Percentiles rank a stretch among this genome's conserved stretches.
Evolutionary conservation across 164 flowering plant species (phyloP).

Genomic region (Vitis amurensis): DNA sequence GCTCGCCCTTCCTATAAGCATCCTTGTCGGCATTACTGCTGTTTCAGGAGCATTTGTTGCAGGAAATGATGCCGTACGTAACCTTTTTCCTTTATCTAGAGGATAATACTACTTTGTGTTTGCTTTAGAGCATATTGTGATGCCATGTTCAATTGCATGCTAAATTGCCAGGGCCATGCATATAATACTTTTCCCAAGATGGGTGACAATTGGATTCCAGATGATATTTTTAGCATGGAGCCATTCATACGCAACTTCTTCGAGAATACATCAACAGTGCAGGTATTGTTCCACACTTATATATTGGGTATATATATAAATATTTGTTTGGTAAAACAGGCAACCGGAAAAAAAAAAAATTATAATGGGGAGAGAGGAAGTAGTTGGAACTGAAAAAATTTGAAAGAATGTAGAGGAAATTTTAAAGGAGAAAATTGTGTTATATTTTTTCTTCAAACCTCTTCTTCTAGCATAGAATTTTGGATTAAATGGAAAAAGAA

Average conservation of each 20-base stretch:
- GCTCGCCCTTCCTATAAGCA: constrained; percentile 74
- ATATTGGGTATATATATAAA: not conserved
- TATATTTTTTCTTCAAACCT: no score
- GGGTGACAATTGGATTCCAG: constrained; percentile 98
- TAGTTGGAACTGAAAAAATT: not conserved
- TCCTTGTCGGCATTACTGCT: constrained; percentile 83
- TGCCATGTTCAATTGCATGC: not conserved
- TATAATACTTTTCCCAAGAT: constrained; percentile 94
- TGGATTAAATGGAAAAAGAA: no score
- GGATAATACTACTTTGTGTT: not conserved
- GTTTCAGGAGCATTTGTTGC: constrained; percentile 97
- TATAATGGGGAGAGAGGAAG: not conserved
- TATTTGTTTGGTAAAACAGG: not conserved
- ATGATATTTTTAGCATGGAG: constrained; percentile 70
- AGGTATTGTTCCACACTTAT: constrained; percentile 45
- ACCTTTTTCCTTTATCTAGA: not conserved
- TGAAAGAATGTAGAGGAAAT: not conserved
- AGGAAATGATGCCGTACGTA: constrained; percentile 95
- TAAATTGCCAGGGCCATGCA: constrained; percentile 69
- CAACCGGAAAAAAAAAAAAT: not conserved
- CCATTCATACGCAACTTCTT: constrained; percentile 88
- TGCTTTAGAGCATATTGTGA: no score
- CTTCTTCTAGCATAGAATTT: no score
- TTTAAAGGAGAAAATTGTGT: no score
- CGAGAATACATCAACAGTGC: constrained; percentile 92